Conservation (phyloP, 768 basidiomycete genomes). For the Kwoniella botswanensis region DNA sequence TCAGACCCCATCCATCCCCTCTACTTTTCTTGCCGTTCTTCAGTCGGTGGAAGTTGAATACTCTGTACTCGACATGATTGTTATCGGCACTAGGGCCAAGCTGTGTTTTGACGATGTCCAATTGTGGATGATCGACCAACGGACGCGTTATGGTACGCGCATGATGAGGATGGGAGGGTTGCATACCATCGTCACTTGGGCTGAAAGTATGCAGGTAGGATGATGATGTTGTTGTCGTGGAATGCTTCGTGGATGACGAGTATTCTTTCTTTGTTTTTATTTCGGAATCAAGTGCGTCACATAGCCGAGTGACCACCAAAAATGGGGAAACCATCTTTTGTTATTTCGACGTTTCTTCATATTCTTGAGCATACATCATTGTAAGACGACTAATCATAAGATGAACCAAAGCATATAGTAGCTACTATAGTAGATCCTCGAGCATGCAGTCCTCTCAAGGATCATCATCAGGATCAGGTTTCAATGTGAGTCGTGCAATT, state of each 20-base stretch:
- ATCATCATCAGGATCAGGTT: background rate
- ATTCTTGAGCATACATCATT: background rate
- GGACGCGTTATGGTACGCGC: conserved; percentile 6
- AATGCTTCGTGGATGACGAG: conserved; percentile 1
- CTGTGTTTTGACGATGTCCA: conserved; percentile 23
- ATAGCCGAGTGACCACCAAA: background rate
- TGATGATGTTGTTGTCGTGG: background rate
- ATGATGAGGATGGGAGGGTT: background rate
- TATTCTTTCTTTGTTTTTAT: background rate
- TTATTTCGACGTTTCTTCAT: background rate
- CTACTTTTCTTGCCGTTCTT: conserved; percentile 25
- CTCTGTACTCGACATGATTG: conserved; percentile 35
- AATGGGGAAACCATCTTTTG: background rate
- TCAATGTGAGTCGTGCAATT: background rate
- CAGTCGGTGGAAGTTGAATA: conserved; percentile 31
- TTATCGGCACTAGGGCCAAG: background rate
- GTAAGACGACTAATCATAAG: background rate
- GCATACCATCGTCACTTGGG: background rate
- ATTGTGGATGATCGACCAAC: conserved; percentile 22
- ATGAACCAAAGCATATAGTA: conserved; percentile 1
- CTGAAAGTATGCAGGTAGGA: background rate
- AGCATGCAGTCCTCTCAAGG: conserved; percentile 13
- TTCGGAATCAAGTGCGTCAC: background rate
- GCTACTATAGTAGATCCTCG: background rate
- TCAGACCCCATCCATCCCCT: conserved; percentile 35